Evolutionary conservation across 2,329 filamentous ascomycete species (phyloP).

Genomic region (Curvularia eragrostidis): DNA sequence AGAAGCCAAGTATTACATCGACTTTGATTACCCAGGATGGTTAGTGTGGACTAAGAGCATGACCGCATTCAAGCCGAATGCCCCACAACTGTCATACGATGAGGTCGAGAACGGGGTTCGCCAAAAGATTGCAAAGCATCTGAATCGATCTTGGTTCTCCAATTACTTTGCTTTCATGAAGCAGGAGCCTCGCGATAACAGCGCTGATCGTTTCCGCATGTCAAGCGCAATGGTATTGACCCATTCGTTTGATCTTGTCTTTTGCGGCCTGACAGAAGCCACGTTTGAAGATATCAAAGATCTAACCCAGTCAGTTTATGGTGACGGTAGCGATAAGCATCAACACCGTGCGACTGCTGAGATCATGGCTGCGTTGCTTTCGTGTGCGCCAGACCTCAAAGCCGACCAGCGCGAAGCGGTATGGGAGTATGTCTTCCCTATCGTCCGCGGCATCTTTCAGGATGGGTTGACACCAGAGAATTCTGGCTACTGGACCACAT

Average conservation of each 20-base stretch:
- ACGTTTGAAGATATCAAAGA: slow-evolving; percentile 90
- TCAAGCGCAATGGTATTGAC: slow-evolving; percentile 85
- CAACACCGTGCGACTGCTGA: slow-evolving; percentile 95
- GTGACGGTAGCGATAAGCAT: slow-evolving; percentile 94
- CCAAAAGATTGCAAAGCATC: slow-evolving; percentile 76
- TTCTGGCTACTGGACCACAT: slow-evolving; percentile 91
- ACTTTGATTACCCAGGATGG: slow-evolving; percentile 93
- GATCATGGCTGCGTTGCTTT: slow-evolving; percentile 85
- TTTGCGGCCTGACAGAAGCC: slow-evolving; percentile 76
- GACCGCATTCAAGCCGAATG: slow-evolving; percentile 76
- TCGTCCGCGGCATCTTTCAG: slow-evolving; percentile 84
- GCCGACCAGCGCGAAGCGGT: slow-evolving; percentile 74
- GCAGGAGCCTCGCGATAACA: slow-evolving; percentile 86
- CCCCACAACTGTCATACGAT: slow-evolving; percentile 77
- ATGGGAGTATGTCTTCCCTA: slow-evolving; percentile 90
- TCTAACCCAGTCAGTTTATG: slow-evolving; percentile 77
- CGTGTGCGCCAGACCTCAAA: slow-evolving; percentile 79
- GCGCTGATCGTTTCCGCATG: slow-evolving; percentile 87
- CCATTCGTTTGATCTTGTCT: slow-evolving; percentile 88
- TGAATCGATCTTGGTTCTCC: slow-evolving; percentile 85
- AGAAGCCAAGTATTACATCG: slow-evolving; percentile 85
- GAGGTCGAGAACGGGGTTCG: slow-evolving; percentile 76
- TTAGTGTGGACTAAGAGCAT: slow-evolving; percentile 92
- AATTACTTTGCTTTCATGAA: slow-evolving; percentile 93
- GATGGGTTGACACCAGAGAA: slow-evolving; percentile 96